These are phyloP conservation scores for Coffea humblotiana DNA, from an alignment of 305 asterid species.

Conservation along the genomic window DNA sequence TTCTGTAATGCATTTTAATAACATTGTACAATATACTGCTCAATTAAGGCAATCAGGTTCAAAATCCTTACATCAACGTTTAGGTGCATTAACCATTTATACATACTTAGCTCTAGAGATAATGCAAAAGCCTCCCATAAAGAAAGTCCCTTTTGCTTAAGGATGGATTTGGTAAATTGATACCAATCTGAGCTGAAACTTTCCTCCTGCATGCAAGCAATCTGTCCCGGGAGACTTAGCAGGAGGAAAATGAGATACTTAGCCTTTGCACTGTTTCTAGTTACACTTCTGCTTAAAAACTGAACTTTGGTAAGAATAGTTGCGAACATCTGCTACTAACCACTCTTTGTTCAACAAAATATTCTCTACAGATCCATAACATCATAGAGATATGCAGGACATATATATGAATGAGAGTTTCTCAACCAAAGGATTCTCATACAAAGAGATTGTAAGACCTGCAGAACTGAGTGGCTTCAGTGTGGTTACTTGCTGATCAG, in stretches of 20 bases:
- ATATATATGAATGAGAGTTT: neutral
- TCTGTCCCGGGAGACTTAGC: too few species aligned
- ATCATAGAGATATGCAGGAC: neutral
- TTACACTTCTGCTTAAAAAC: neutral
- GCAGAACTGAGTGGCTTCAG: constrained; percentile 53
- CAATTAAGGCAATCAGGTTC: neutral
- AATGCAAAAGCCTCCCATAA: too few species aligned
- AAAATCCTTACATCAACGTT: neutral
- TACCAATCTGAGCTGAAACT: too few species aligned
- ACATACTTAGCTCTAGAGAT: too few species aligned
- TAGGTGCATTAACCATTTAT: too few species aligned
- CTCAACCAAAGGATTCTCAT: neutral
- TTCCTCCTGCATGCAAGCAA: neutral
- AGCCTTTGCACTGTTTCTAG: too few species aligned
- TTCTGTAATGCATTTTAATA: neutral
- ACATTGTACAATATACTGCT: neutral
- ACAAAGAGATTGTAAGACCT: constrained; percentile 39
- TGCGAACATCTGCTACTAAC: too few species aligned
- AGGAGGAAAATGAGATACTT: too few species aligned
- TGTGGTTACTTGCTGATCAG: constrained; percentile 72
- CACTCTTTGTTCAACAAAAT: neutral
- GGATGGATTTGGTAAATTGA: neutral
- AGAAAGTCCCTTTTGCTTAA: too few species aligned
- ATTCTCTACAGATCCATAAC: neutral
- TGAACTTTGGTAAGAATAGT: neutral